Evolutionary conservation across 345 rosid genomes (phyloP), one percentile per base, ranked within the genome.

Genomic region (Camelina sativa): DNA sequence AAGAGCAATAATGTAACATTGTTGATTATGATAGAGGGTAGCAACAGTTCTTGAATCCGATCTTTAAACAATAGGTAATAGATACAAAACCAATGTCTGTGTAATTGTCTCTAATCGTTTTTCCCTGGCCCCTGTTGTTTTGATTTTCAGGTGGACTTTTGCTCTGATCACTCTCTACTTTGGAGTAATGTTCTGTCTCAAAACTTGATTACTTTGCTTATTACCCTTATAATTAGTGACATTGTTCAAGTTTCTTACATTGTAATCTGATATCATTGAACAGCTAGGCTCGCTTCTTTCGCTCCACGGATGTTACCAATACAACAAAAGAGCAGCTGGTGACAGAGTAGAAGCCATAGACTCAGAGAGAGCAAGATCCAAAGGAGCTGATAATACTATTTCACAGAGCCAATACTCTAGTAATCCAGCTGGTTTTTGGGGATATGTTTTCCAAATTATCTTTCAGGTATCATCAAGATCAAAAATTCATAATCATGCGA

Each of bases 201-300:
- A 44, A 63, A 65, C 40, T 8, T 28, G 57, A 8, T 25, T 38
- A 35, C 19, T 65, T 47, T 22, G 11, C 25, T 68, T 44, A 35
- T 22, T 5, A 65, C 32, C 1, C 28, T 25, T 25, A 25, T 25
- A 25, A 25, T 25, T 25, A 25, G 43, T 35, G 32, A 69, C 65
- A 62, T 69, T 48, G 32, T 11, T 71, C 56, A 64, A 25, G 67
- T 71, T 65, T 73, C 81, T 78, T 53, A 72, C 35, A 58, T 66
- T 34, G 43, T 6, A 41, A 3, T 44, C 48, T 0, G 12, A 41
- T 15, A 8, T 75, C 34, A 13, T 25, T 70, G 20, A 74, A 77
- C 70, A 95, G 99, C 83, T 95, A 60, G 99, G 99, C 1, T 81
- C 92, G 16, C 11, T 85, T 40, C 88, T 90, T 32, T 95, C 99